phyloP scores from a whole-genome alignment of 1,284 basidiomycete genomes.

The Ceratobasidium sp. region DNA sequence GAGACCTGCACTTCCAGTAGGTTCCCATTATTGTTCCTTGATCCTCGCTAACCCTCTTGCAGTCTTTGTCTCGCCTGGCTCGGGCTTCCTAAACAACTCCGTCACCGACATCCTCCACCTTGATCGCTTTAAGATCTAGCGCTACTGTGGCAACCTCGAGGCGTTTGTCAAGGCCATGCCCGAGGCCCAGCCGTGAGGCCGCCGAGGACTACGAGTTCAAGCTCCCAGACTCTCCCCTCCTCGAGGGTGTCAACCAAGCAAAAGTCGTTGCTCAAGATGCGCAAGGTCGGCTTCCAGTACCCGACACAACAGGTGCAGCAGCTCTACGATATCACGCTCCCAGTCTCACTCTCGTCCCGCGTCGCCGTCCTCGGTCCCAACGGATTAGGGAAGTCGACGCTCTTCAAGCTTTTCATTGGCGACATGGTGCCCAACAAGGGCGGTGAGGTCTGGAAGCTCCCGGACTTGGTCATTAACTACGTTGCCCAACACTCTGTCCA shows the following conservation, averaged over 20 bases:
- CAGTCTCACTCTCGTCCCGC: constrained; percentile 97
- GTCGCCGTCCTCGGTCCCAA: constrained; percentile 97
- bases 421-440: constrained; percentile 97
- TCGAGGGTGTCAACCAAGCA: constrained; percentile 99
- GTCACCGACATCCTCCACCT: constrained; percentile 99
- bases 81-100: constrained; percentile 98
- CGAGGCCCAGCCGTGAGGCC: constrained; percentile 97
- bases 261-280: constrained; percentile 97
- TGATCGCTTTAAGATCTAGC: constrained; percentile 99
- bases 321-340: constrained; percentile 93
- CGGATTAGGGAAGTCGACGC: constrained; percentile 98
- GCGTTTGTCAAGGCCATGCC: constrained; percentile 94
- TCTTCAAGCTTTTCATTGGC: constrained; percentile 98
- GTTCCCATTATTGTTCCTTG: constrained; percentile 55
- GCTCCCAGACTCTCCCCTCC: constrained; percentile 93
- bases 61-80: constrained; percentile 99
- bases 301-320: constrained; percentile 87
- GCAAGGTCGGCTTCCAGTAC: constrained; percentile 98
- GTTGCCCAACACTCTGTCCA: constrained; percentile 99
- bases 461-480: constrained; percentile 98
- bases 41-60: constrained; percentile 48
- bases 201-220: constrained; percentile 97
- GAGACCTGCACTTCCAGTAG: constrained; percentile 92
- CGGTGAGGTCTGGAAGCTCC: constrained; percentile 99
- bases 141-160: constrained; percentile 98